Conservation (phyloP, 225 moss, liverwort and hornwort genomes). For the Marchantia paleacea region DNA sequence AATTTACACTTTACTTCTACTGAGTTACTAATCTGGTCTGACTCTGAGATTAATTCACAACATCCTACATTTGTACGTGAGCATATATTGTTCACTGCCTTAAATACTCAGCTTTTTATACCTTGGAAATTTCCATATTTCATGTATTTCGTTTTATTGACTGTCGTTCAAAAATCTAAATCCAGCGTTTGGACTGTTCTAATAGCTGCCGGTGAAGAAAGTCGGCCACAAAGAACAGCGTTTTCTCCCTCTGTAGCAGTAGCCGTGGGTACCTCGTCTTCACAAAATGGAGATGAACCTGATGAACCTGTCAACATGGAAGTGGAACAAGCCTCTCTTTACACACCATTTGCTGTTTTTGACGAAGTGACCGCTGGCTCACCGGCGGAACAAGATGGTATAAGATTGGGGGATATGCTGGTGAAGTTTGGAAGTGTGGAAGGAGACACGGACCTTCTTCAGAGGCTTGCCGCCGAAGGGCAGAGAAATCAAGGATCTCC, state of each 20-base stretch:
- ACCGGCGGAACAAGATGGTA: conserved; percentile 78
- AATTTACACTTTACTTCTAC: too few species aligned
- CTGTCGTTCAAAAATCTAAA: neutral
- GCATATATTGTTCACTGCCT: too few species aligned
- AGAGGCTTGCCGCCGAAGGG: conserved; percentile 70
- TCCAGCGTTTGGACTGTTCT: neutral
- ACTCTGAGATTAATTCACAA: too few species aligned
- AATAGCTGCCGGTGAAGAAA: conserved; percentile 50
- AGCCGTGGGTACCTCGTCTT: conserved; percentile 22
- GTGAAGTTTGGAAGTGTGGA: conserved; percentile 84
- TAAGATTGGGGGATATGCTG: conserved; percentile 72
- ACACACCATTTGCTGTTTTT: conserved; percentile 76
- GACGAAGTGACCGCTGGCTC: conserved; percentile 78
- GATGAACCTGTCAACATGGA: conserved; percentile 57
- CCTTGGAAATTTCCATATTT: too few species aligned
- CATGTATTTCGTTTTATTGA: too few species aligned
- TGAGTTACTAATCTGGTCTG: too few species aligned
- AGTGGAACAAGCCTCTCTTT: conserved; percentile 63
- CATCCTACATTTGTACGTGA: too few species aligned
- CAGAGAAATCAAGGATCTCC: conserved; percentile 68
- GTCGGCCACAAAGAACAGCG: conserved; percentile 34
- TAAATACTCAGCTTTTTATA: too few species aligned
- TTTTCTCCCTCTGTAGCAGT: conserved; percentile 29
- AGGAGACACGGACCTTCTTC: conserved; percentile 61
- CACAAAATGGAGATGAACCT: conserved; percentile 9